Conservation (phyloP, 2,329 filamentous ascomycete species). For the Apiospora marii region DNA sequence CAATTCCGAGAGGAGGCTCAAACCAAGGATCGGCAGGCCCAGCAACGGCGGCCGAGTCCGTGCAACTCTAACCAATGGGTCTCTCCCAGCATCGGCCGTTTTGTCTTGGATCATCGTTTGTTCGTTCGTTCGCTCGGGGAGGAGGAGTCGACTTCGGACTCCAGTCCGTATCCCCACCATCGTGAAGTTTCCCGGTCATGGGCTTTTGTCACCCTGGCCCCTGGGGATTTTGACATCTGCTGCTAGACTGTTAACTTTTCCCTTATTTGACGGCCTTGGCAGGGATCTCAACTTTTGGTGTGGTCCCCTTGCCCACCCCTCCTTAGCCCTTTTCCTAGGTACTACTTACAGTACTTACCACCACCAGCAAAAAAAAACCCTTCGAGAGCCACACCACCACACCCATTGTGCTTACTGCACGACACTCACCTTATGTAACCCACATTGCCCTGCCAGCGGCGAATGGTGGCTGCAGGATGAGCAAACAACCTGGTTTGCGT, state of each 20-base stretch:
- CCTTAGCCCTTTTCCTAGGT: not conserved
- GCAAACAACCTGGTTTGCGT: not conserved
- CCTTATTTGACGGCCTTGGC: not conserved
- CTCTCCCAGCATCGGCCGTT: not conserved
- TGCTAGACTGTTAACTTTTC: conserved; percentile 6
- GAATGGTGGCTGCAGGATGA: not conserved
- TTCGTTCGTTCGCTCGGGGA: not conserved
- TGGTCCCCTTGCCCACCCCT: not conserved
- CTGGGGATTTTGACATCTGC: not conserved
- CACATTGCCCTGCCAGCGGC: conserved; percentile 1
- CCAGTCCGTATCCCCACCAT: conserved; percentile 15
- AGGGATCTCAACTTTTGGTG: not conserved
- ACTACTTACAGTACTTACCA: not conserved
- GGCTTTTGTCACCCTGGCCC: not conserved
- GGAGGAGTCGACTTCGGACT: not conserved
- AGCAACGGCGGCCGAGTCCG: not conserved
- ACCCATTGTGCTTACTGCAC: conserved; percentile 6
- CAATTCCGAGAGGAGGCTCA: not conserved
- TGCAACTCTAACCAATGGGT: not conserved
- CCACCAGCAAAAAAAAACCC: not conserved
- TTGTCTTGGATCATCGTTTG: not conserved
- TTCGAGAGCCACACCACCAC: not conserved
- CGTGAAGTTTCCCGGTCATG: conserved; percentile 17
- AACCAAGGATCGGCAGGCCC: conserved; percentile 14
- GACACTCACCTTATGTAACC: conserved; percentile 4